Base-by-base conservation (phyloP, 352 stramenopile species). In the Pythium sukuiense region DNA sequence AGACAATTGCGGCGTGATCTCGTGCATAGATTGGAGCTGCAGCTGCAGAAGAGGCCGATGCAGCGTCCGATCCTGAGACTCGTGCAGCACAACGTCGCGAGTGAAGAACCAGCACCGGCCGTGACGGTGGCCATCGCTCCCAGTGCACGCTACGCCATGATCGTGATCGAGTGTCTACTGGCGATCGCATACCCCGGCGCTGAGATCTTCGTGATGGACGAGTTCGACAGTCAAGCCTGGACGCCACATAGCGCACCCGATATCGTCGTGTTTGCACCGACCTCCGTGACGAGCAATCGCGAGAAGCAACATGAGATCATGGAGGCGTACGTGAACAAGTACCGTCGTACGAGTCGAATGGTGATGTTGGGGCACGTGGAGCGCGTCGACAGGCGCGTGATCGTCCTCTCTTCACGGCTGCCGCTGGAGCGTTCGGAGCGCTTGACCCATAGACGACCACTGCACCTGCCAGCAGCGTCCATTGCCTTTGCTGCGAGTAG, bases 401-500 rank as follows among this genome's bases (percentile, higher is more conserved):
- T 61, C 18, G 53, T 50, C 11, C 11, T 67, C 2, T 18, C 61
- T 13, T 35, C 53, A 4, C 45, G n/a, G 9, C 7, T 24, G 20
- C 45, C 45, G 5, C 7, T 52, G 1, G 14, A 49, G 1, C 20
- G 20, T 24, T 24, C 20, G 20, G 20, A 24, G 20, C 20, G 20
- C 20, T 49, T 16, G 2, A 6, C 14, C 18, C 14, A 9, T n/a
- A 52, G 20, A 2, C 14, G 32, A 3, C 29, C 35, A 9, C 27
- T 67, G 32, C 57, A 67, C 14, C 18, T 67, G 4, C 61, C 71
- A 5, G 48, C 81, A 30, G 79, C 76, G n/a, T 77, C 74, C n/a
- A 65, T 43, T 8, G 76, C 72, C 1, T 90, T 90, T 43, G 70
- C 58, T 0, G 80, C 85, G 54, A 69, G 73, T 0, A 24, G 71